Conservation (phyloP, 2,329 filamentous ascomycete species). For the Phyllosticta capitalensis region DNA sequence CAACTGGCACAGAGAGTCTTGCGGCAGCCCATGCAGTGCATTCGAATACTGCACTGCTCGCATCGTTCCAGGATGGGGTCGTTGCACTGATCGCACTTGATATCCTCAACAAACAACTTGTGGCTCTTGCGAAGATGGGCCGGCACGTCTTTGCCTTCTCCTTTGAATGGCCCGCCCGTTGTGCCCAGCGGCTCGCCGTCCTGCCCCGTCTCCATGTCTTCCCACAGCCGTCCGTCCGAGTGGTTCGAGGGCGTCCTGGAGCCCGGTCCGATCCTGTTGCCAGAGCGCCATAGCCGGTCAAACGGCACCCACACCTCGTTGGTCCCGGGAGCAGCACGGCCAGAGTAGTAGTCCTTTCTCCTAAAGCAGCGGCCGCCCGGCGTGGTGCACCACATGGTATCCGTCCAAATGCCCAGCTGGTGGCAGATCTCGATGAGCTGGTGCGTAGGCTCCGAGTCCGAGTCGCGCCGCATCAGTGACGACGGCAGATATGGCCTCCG, state of each 20-base stretch:
- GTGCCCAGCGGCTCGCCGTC: constrained; percentile 48
- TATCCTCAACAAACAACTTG: constrained; percentile 41
- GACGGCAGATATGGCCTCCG: constrained; percentile 49
- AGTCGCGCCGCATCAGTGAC: constrained; percentile 46
- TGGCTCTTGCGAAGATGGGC: constrained; percentile 47
- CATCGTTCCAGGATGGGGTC: constrained; percentile 47
- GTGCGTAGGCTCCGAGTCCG: constrained; percentile 51
- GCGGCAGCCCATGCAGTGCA: constrained; percentile 52
- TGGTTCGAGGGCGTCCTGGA: constrained; percentile 22
- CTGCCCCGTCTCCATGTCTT: constrained; percentile 44
- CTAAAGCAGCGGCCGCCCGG: constrained; percentile 48
- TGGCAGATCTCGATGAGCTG: constrained; percentile 51
- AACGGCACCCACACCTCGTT: constrained; percentile 55
- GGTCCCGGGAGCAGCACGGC: constrained; percentile 44
- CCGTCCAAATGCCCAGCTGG: constrained; percentile 50
- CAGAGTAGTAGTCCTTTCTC: constrained; percentile 47
- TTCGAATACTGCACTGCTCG: constrained; percentile 51
- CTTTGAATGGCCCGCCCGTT: constrained; percentile 28
- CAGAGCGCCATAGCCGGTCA: constrained; percentile 49
- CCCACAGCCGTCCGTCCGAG: constrained; percentile 46
- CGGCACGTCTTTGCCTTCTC: constrained; percentile 46
- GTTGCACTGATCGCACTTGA: constrained; percentile 46
- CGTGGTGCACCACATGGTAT: constrained; percentile 52
- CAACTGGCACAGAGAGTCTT: constrained; percentile 52
- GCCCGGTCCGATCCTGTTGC: constrained; percentile 44